Percentiles rank a stretch among this genome's conserved stretches.
Evolutionary conservation across 768 basidiomycete genomes (phyloP).

Genomic region (Fistulinella prunicolor): DNA sequence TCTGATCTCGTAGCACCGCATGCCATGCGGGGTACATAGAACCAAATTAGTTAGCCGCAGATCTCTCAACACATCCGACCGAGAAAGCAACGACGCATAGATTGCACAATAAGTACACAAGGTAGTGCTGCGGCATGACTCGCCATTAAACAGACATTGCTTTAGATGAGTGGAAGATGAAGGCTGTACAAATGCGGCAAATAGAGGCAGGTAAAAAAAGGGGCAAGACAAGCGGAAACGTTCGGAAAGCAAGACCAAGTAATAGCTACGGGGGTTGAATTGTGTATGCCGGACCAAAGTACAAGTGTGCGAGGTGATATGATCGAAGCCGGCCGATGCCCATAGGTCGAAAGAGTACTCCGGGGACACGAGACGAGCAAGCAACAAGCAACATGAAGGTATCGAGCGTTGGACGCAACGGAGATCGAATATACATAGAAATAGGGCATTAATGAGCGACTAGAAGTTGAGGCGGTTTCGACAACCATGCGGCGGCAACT

Average conservation of each 20-base stretch:
- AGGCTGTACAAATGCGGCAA: constrained; percentile 47
- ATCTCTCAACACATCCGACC: no score
- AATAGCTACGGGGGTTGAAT: constrained; percentile 35
- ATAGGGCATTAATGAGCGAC: constrained; percentile 32
- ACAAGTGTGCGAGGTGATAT: constrained; percentile 62
- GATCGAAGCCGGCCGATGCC: constrained; percentile 39
- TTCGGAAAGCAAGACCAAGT: constrained; percentile 37
- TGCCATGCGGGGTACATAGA: no score
- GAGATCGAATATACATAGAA: constrained; percentile 39
- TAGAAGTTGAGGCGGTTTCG: constrained; percentile 12
- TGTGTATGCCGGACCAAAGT: constrained; percentile 66
- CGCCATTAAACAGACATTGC: constrained; percentile 42
- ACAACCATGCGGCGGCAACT: constrained; percentile 28
- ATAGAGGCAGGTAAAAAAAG: constrained; percentile 27
- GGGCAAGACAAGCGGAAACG: constrained; percentile 23
- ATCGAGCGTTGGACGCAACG: constrained; percentile 34
- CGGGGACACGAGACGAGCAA: constrained; percentile 39
- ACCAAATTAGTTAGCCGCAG: no score
- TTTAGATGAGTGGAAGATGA: constrained; percentile 39
- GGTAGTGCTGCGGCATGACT: constrained; percentile 35
- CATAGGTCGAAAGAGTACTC: constrained; percentile 33
- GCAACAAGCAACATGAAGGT: constrained; percentile 32
- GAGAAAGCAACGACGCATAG: constrained; percentile 31
- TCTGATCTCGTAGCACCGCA: no score
- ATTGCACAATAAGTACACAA: constrained; percentile 42